Conservation (phyloP, 2,329 filamentous ascomycete genomes). For the Amphichorda felina region DNA sequence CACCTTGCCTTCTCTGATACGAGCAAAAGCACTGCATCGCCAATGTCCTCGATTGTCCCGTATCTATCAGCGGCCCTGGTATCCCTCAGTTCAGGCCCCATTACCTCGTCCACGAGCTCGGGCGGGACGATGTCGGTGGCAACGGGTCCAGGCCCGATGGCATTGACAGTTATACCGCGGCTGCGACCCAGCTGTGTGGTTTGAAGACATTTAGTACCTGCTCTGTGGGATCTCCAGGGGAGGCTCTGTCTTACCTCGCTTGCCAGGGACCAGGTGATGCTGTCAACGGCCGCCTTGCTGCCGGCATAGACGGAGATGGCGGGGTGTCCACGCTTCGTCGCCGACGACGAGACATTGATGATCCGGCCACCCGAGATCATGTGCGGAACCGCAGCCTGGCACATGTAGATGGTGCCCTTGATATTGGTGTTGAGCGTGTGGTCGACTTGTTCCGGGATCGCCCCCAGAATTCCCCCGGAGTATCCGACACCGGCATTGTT, state of each 20-base stretch:
- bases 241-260: conserved; percentile 14
- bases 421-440: conserved; percentile 20
- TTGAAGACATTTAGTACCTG: background rate
- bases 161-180: conserved; percentile 29
- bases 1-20: conserved; percentile 25
- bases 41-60: conserved; percentile 26
- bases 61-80: conserved; percentile 19
- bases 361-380: conserved; percentile 20
- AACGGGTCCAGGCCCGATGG: conserved; percentile 25
- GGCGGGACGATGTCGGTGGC: conserved; percentile 19
- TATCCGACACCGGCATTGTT: conserved; percentile 22
- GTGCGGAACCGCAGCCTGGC: conserved; percentile 18
- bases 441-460: conserved; percentile 12
- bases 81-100: conserved; percentile 8
- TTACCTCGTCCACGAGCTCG: conserved; percentile 7
- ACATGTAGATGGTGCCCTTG: conserved; percentile 19
- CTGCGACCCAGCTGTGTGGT: conserved; percentile 16
- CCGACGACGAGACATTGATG: conserved; percentile 12
- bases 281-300: conserved; percentile 21
- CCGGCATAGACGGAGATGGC: conserved; percentile 9
- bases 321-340: conserved; percentile 8
- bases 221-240: background rate
- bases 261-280: conserved; percentile 19
- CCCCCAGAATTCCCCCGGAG: conserved; percentile 8
- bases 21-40: conserved; percentile 25